Conservation (phyloP, 169 alveolate species). For the Eimeria brunetti region DNA sequence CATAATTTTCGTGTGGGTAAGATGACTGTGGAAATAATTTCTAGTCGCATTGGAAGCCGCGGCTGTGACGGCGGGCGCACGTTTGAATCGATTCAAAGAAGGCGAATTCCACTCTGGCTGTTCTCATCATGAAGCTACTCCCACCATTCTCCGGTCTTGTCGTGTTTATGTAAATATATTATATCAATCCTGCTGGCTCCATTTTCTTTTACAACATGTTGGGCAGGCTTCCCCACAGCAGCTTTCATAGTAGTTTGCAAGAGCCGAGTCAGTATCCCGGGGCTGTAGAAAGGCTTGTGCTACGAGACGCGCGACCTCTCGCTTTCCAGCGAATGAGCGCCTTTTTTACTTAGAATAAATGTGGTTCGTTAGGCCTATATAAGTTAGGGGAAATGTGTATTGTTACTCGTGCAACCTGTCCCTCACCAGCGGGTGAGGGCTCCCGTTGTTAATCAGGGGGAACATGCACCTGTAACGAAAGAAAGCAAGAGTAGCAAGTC, state of each 20-base stretch:
- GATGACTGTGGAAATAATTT: not conserved
- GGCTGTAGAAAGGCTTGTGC: not conserved
- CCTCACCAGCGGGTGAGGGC: too few relatives aligned
- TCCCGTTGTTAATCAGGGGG: too few relatives aligned
- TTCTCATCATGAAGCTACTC: not conserved
- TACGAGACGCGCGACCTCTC: constrained; percentile 7
- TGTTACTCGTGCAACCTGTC: too few relatives aligned
- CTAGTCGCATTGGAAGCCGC: not conserved
- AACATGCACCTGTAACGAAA: not conserved
- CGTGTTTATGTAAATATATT: not conserved
- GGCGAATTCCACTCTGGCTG: not conserved
- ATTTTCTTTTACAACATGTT: not conserved
- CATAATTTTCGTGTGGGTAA: not conserved
- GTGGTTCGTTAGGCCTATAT: not conserved
- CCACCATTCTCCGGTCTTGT: not conserved
- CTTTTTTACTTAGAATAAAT: not conserved
- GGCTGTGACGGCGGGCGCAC: not conserved
- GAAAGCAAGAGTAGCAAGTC: not conserved
- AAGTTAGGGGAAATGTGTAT: too few relatives aligned
- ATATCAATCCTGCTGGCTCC: not conserved
- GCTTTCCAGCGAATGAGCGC: not conserved
- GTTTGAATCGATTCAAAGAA: not conserved
- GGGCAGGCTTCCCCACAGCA: not conserved
- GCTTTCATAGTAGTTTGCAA: not conserved
- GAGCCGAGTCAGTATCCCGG: not conserved